Evolutionary conservation across 495 filamentous ascomycete genomes (phyloP).

Genomic region (Durotheca rogersii): DNA sequence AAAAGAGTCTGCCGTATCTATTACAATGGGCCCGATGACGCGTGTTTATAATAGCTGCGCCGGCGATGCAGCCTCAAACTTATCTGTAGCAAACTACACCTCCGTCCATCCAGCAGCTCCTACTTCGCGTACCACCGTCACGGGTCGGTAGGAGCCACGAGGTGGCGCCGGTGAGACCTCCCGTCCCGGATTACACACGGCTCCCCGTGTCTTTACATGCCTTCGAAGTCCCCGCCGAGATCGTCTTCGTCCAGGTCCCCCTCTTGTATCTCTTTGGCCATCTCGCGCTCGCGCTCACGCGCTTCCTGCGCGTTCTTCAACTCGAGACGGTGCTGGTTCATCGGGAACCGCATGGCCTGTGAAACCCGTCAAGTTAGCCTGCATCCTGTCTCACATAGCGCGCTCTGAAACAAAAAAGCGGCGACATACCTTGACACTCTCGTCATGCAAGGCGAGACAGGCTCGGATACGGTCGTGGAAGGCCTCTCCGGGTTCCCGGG

Average conservation of each 20-base stretch:
- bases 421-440: slow-evolving; percentile 88
- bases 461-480: slow-evolving; percentile 96
- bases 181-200: slow-evolving; percentile 37
- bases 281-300: slow-evolving; percentile 88
- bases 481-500: slow-evolving; percentile 89
- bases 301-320: slow-evolving; percentile 98
- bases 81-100: slow-evolving; percentile 22
- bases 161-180: slow-evolving; percentile 16
- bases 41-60: slow-evolving; percentile 18
- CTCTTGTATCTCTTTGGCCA: slow-evolving; percentile 99
- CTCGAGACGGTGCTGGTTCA: slow-evolving; percentile 98
- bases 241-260: slow-evolving; percentile 97
- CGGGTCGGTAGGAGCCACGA: slow-evolving; percentile 1
- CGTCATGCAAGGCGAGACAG: slow-evolving; percentile 87
- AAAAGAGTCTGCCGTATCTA: slow-evolving; percentile 26
- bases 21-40: slow-evolving; percentile 29
- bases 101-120: slow-evolving; percentile 11
- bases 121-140: slow-evolving; percentile 14
- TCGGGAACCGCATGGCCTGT: slow-evolving; percentile 96
- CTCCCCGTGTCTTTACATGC: slow-evolving; percentile 66
- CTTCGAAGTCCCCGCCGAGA: slow-evolving; percentile 94
- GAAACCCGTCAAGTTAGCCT: slow-evolving; percentile 12
- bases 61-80: slow-evolving; percentile 8
- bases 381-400: no score
- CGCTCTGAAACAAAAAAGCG: not conserved